phyloP scores from a whole-genome alignment of 75 land plant genomes.

The Picea sitchensis region DNA sequence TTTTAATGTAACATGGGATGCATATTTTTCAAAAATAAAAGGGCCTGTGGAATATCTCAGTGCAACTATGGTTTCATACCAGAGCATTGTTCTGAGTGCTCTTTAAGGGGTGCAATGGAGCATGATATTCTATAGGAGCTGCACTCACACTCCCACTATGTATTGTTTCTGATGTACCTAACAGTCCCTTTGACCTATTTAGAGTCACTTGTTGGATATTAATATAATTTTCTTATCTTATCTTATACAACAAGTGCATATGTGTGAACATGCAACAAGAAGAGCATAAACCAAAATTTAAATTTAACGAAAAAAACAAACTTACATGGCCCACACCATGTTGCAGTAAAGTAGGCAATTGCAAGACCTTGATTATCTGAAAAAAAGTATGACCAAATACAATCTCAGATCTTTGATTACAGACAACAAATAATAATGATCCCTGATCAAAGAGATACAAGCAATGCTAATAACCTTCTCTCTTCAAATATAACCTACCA shows the following conservation, averaged over 20 bases:
- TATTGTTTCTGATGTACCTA: no score
- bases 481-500: background rate
- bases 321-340: constrained; percentile 12
- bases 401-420: background rate
- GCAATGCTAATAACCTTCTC: background rate
- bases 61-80: no score
- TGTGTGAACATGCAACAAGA: background rate
- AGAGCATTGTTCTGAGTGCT: no score
- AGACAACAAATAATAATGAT: background rate
- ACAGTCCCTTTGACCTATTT: no score
- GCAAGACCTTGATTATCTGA: constrained; percentile 4
- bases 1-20: no score
- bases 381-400: background rate
- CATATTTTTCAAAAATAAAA: background rate
- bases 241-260: no score
- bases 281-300: background rate
- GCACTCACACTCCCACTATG: no score
- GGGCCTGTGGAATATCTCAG: no score
- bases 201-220: no score
- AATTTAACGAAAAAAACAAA: background rate
- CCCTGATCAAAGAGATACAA: background rate
- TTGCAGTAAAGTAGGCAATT: constrained; percentile 8
- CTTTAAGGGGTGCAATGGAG: no score
- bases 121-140: no score
- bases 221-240: no score